Evolutionary conservation across 2,329 filamentous ascomycete species (phyloP).

Genomic region (Venturia carpophila): DNA sequence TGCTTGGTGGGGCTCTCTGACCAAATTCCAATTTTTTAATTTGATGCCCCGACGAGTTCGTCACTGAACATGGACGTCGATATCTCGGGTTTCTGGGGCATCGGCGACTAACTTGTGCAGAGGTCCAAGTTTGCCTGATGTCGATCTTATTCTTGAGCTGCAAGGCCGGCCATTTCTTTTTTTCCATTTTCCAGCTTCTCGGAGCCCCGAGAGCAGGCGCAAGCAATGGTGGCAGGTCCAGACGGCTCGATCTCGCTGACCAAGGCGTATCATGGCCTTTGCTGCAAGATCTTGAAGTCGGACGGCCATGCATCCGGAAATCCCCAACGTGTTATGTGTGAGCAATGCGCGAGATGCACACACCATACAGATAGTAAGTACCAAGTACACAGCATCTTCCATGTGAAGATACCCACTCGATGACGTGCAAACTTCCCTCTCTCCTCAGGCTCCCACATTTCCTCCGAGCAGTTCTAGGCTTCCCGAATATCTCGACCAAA

Average conservation of each 20-base stretch:
- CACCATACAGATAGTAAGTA: no score
- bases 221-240: not conserved
- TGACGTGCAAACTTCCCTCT: not conserved
- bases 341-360: not conserved
- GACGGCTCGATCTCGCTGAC: not conserved
- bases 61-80: not conserved
- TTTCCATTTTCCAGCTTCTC: not conserved
- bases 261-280: not conserved
- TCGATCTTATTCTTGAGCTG: no score
- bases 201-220: not conserved
- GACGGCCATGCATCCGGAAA: not conserved
- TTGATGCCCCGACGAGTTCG: not conserved
- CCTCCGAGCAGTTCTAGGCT: not conserved
- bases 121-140: no score
- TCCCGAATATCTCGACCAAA: not conserved
- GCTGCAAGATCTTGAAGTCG: not conserved
- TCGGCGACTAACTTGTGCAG: no score
- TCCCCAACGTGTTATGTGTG: not conserved
- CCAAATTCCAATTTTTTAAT: not conserved
- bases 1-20: not conserved
- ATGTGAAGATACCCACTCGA: not conserved
- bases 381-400: no score
- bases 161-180: not conserved
- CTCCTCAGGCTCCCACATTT: no score
- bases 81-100: not conserved